Conservation (phyloP, 176 grass and related monocot genomes). For the Raddia distichophylla region DNA sequence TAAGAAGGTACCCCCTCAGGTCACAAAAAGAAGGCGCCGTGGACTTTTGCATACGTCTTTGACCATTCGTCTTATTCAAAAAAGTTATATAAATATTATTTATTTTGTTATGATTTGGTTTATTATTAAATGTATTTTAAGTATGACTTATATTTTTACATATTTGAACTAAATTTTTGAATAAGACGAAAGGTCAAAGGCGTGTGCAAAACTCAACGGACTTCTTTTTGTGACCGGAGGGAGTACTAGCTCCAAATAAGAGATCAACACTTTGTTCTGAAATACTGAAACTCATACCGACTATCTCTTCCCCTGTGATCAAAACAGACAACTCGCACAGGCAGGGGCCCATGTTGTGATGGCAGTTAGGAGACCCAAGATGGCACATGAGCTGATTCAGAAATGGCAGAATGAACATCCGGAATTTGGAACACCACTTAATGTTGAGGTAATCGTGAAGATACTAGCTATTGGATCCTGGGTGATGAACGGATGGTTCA, state of each 20-base stretch:
- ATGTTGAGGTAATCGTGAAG: constrained; percentile 79
- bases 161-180: too few relatives aligned
- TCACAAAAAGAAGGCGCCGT: too few relatives aligned
- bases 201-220: too few relatives aligned
- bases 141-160: too few relatives aligned
- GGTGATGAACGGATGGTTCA: not conserved
- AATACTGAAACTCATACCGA: constrained; percentile 10
- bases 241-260: not conserved
- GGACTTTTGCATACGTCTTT: too few relatives aligned
- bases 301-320: constrained; percentile 1
- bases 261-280: not conserved
- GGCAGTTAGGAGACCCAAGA: constrained; percentile 88
- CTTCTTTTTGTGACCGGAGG: too few relatives aligned
- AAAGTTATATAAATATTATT: too few relatives aligned
- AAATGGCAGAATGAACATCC: constrained; percentile 91
- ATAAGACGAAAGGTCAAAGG: too few relatives aligned
- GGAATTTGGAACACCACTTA: constrained; percentile 63
- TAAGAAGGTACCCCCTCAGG: not conserved
- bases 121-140: too few relatives aligned
- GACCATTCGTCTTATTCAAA: too few relatives aligned
- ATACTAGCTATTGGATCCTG: not conserved
- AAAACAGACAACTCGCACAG: constrained; percentile 76
- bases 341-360: constrained; percentile 93
- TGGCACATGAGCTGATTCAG: constrained; percentile 84
- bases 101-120: too few relatives aligned